Base-by-base conservation (phyloP, 1,284 basidiomycete species). In the Kwoniella shivajii region DNA sequence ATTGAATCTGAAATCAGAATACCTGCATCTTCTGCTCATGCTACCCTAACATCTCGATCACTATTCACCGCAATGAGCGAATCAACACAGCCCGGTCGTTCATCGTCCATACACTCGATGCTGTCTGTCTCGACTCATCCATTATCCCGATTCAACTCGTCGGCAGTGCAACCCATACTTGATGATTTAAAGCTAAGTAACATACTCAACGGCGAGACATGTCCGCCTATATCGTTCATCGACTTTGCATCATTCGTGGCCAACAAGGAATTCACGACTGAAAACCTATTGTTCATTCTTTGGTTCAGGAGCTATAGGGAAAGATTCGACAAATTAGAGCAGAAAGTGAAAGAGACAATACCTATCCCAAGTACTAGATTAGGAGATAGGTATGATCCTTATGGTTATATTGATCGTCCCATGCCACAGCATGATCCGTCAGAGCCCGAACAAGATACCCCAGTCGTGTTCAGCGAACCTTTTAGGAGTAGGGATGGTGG, bases 141-240 rank as follows among this genome's bases (percentile, higher is more conserved):
- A 65, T 94, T 77, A 76, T 93, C 90, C 74, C 91, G 89, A 34
- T 89, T 86, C 37, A 86, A 82, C 68, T 88, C 92, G 75, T 84
- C 85, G 56, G 88, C 87, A 60, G 87, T 89, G 45, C 84, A 83
- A 75, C 94, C 92, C 22, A 33, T 30, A 9, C 60, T 72, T 16
- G 64, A 65, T 24, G 56, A 68, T n/a, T 60, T 71, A 51, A 71
- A 61, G 30, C 66, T 71, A 16, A 52, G 58, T 7, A 65, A 71
- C 53, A 63, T 73, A 16, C 59, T 73, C 39, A 67, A 71, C 34
- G 66, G 66, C 31, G 67, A 73, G 29, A 73, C 71, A 27, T 73
- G 71, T 41, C 59, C 69, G 1, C 71, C 71, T 0, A 71, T 73
- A 46, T 59, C 66, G 0, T 74, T 74, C 48, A 38, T 59, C n/a